Base-by-base conservation (phyloP, 1,284 basidiomycete species). In the Pascua sp. region DNA sequence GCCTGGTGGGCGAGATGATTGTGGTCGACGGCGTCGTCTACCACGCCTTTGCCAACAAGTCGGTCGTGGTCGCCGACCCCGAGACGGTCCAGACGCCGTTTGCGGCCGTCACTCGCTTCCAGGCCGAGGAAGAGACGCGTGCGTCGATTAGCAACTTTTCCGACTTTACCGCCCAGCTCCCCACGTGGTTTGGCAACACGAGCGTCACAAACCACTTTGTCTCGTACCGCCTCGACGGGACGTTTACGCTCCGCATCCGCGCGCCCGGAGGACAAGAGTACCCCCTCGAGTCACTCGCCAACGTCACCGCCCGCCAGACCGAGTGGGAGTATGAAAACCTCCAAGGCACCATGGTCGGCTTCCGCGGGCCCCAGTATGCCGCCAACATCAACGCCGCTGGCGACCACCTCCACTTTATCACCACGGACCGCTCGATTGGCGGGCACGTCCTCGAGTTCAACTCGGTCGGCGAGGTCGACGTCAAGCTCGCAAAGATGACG, bases 381-480 rank as follows among this genome's bases (percentile, higher is more conserved):
- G 55, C 40, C 5, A 32, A 47, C 44, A 43, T 56, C 36, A 56
- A 56, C 41, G 55, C 55, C n/a, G 55, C 49, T 13, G 55, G 55
- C 17, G 55, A 56, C 55, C 55, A 56, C 55, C 55, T 56, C 13
- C 55, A 56, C 45, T 56, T 56, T 39, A 48, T 56, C 41, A 47
- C 49, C 5, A 40, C 32, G 17, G 50, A 56, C 50, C 55, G 55
- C 36, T n/a, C 15, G 17, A 39, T 39, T 4, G 55, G 41, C 11
- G 55, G 55, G 5, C 55, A 56, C 55, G 55, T 56, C 8, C 49
- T 56, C 18, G 46, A 51, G 55, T 47, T 56, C 46, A 15, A 24
- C 8, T 43, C 49, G 5, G 49, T 47, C 17, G 55, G 55, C 11
- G 24, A 47, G 7, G 49, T 37, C 7, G 15, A 13, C 17, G 18